phyloP scores from a whole-genome alignment of 177 flowering plant species.

The Vitis hybrid region DNA sequence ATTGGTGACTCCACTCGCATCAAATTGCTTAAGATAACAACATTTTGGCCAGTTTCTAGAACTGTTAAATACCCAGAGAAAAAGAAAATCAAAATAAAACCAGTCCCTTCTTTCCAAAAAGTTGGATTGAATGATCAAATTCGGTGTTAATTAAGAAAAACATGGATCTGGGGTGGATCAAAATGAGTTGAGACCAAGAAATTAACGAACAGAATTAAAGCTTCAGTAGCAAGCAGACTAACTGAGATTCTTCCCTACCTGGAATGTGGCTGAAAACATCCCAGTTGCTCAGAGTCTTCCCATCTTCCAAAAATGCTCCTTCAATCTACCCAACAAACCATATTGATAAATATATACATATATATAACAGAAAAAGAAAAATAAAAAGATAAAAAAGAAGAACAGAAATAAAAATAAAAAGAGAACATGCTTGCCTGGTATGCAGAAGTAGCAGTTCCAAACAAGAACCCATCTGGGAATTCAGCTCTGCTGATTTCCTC shows the following conservation, averaged over 20 bases:
- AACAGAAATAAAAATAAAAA: neutral
- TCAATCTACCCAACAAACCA: conserved; percentile 37
- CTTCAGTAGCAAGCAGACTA: too few relatives aligned
- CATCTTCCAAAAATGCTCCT: conserved; percentile 60
- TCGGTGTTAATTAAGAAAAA: too few relatives aligned
- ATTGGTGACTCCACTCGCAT: too few relatives aligned
- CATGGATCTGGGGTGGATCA: too few relatives aligned
- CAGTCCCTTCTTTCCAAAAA: too few relatives aligned
- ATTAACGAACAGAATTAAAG: neutral
- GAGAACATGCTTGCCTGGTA: conserved; percentile 25
- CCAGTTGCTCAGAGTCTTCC: conserved; percentile 57
- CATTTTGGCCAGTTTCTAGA: too few relatives aligned
- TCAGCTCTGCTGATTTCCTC: conserved; percentile 25
- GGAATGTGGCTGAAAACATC: conserved; percentile 43
- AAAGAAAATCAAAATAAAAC: too few relatives aligned
- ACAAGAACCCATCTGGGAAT: conserved; percentile 49
- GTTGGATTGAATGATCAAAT: too few relatives aligned
- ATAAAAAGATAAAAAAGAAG: neutral
- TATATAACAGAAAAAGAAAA: neutral
- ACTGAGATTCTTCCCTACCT: conserved; percentile 19
- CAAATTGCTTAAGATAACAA: too few relatives aligned
- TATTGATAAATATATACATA: too few relatives aligned
- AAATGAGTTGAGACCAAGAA: neutral
- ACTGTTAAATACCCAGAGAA: too few relatives aligned
- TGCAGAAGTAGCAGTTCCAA: conserved; percentile 46